Evolutionary conservation across 225 moss, liverwort and hornwort species (phyloP), one percentile per base, ranked within the genome.

Genomic region (Physcomitrium patens): DNA sequence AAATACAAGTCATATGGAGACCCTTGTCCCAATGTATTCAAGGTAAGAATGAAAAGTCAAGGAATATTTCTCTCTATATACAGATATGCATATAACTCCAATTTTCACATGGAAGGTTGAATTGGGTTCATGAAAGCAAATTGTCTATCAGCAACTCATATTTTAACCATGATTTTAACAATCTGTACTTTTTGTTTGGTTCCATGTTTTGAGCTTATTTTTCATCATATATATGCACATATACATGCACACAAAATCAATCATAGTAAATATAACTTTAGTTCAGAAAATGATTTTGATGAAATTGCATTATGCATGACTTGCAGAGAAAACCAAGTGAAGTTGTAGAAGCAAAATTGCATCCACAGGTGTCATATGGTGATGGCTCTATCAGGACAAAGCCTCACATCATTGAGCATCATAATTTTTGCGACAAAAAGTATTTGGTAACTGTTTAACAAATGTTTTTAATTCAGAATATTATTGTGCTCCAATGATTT

Each of bases 1-100:
- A 96, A 93, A 68, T 96, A 96, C 64, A 95, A 95, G 60, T 75
- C 90, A 10, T 95, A 95, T 55, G 82, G 87, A 4, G 47, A 74
- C 58, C 75, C 76, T 12, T 53, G 20, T 45, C 73, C 71, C 5
- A 75, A 66, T 37, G 45, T 72, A 3, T 77, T 74, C 11, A 86
- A 84, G 74, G 86, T 83, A 4, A 67, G 3, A 65, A 63, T 60
- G 2, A 0, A 0, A 0, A 20, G 15, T 1, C 1, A 1, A 24
- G 24, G 24, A 24, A 24, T 24, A 24, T 24, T 1, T 24, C 1
- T 24, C 1, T 24, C 1, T 24, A 24, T 24, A 24, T 24, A 24
- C 1, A 24, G 1, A 24, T 24, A 24, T 24, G 1, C 1, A 12
- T 5, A 3, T 1, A 27, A 60, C 0, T 27, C 0, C 1, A 0